These are phyloP conservation scores for Floccularia luteovirens DNA, from an alignment of 768 basidiomycete species.

Conservation along the genomic window DNA sequence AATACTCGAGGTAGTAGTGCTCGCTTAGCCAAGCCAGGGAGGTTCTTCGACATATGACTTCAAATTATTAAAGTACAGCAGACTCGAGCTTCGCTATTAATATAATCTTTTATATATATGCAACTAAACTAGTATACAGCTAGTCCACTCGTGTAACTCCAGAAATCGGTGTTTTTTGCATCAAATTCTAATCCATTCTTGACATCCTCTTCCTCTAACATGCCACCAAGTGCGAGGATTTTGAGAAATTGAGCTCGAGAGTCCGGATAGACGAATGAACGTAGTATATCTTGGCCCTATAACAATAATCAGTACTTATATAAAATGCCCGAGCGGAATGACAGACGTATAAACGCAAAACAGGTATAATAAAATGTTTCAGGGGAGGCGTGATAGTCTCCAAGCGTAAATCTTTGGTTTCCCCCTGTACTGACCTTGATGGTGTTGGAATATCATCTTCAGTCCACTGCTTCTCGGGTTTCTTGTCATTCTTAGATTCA, in stretches of 20 bases:
- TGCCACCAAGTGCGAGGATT: conserved; percentile 39
- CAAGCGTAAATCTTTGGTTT: conserved; percentile 13
- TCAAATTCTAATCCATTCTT: conserved; percentile 20
- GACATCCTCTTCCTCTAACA: conserved; percentile 28
- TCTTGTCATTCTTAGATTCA: conserved; percentile 22
- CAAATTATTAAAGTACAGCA: too few relatives aligned
- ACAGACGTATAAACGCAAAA: conserved; percentile 57
- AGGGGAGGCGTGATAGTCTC: conserved; percentile 19
- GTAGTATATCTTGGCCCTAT: conserved; percentile 51
- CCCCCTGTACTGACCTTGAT: conserved; percentile 13
- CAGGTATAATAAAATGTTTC: conserved; percentile 35
- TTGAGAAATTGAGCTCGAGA: conserved; percentile 63
- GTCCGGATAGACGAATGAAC: conserved; percentile 64
- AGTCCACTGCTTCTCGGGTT: conserved; percentile 33
- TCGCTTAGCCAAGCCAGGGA: too few relatives aligned
- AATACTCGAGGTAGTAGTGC: too few relatives aligned
- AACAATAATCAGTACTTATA: conserved; percentile 6
- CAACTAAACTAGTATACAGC: too few relatives aligned
- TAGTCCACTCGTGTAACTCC: conserved; percentile 45
- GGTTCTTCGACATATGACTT: too few relatives aligned
- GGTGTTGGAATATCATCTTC: conserved; percentile 31
- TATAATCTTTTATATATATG: too few relatives aligned
- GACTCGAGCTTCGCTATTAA: too few relatives aligned
- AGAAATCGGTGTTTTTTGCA: conserved; percentile 51
- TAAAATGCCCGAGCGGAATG: neutral